Evolutionary conservation across 331 rosid species (phyloP), one percentile per base, ranked within the genome.

Genomic region (Spiraea crenata): DNA sequence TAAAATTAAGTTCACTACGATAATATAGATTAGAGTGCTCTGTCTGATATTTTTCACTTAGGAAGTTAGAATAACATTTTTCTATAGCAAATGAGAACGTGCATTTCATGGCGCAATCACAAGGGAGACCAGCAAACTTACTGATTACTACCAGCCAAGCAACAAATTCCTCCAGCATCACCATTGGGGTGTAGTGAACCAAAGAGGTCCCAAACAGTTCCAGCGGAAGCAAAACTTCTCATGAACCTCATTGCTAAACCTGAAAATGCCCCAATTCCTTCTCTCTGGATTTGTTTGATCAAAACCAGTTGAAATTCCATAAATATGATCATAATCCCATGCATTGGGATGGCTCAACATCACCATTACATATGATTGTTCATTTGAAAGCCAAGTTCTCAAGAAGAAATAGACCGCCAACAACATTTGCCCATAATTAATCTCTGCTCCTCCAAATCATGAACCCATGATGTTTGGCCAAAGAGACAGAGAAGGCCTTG

Each of bases 171-270:
- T 76, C 39, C 81, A 80, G 41, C 81, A 88, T 87, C 91, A 84
- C 91, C 95, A 88, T 4, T 76, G 69, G 45, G 89, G 95, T 13
- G 78, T 78, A 49, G 83, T 82, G 69, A 86, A 72, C 91, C 95
- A 89, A 25, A 78, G 65, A 47, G 84, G 86, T 7, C 78, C 82
- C 87, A 86, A 84, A 41, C 37, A 74, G 50, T 74, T 77, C 14
- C 95, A 86, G 11, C 46, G 85, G 78, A 86, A 86, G 74, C 75
- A 15, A 58, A 80, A 77, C 4, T 47, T 57, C 5, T 25, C 49
- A 57, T 45, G 69, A 49, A 20, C 67, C 12, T 49, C 38, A 15
- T 68, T 72, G 58, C 35, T n/a, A 5, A 66, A 35, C 34, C 35
- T 48, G 45, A 66, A 66, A 16, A 4, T 0, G 6, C 88, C 88